Base-by-base conservation (phyloP, 148 eudicot genomes). In the Agrostemma githago region DNA sequence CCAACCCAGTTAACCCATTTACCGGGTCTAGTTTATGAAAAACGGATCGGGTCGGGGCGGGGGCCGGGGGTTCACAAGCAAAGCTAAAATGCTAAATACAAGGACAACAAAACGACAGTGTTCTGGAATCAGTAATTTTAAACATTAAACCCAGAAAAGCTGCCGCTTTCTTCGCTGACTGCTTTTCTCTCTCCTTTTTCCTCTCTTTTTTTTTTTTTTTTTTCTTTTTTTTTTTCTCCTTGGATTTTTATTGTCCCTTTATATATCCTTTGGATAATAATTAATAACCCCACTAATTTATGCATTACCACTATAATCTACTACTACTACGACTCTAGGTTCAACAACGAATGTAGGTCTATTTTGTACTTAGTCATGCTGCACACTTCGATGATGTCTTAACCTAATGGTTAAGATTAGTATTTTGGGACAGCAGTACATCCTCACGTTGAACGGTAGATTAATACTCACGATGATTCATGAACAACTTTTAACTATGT, bases 21-120 rank as follows among this genome's bases (percentile, higher is more conserved):
- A 26, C 34, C 0, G 1, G 34, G 34, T 26, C 1, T 26, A 26
- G 26, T 16, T 8, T 12, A 42, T 48, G 26, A 67, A 39, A 39
- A 56, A 64, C 21, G 34, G 34, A 1, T 26, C 34, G 34, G 34
- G 34, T 26, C 34, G 34, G 34, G 1, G 34, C 34, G 34, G 34
- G 34, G 34, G 34, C 0, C 1, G 34, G 34, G 34, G 34, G 40
- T 62, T 21, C 40, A 62, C 38, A 34, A 62, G 41, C 67, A 67
- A 12, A 41, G 51, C 56, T 26, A 26, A 26, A 26, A 26, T 26
- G 34, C 34, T 26, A 26, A 26, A 8, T 12, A 43, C 20, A 41
- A 67, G 54, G 71, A 72, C 80, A 78, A 12, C 77, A 58, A 78
- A 73, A 73, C 77, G 81, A 78, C 77, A 78, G 53, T 69, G 43